Conservation (phyloP, 805 yeast genomes). For the Metschnikowia drakensbergensis region DNA sequence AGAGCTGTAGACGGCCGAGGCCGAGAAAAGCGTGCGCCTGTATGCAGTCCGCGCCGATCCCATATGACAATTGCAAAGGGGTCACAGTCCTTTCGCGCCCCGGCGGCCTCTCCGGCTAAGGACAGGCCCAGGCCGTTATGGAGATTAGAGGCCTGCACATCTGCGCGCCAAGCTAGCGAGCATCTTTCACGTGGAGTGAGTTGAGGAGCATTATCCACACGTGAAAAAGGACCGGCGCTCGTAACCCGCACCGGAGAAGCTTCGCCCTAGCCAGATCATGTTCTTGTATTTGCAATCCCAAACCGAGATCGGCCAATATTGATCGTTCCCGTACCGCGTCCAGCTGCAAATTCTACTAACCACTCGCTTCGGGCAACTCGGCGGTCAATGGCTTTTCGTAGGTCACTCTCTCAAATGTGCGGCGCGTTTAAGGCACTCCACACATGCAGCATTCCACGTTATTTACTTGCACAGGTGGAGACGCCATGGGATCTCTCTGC, state of each 20-base stretch:
- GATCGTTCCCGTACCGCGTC: too few species aligned
- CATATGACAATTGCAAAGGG: too few species aligned
- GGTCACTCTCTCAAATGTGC: background rate
- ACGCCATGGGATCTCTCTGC: background rate
- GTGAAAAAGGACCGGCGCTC: background rate
- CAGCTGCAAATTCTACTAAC: too few species aligned
- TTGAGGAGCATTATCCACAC: background rate
- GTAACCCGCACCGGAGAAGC: background rate
- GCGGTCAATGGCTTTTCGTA: too few species aligned
- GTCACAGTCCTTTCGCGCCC: too few species aligned
- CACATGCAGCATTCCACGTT: constrained; percentile 4
- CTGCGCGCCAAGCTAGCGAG: background rate
- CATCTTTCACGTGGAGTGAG: background rate
- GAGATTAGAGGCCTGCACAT: too few species aligned
- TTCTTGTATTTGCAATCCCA: background rate
- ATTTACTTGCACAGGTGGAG: background rate
- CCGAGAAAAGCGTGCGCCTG: background rate
- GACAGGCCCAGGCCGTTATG: too few species aligned
- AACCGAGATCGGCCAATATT: too few species aligned
- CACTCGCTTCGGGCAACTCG: too few species aligned
- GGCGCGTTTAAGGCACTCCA: constrained; percentile 3
- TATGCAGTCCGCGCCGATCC: background rate
- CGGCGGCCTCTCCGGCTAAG: too few species aligned
- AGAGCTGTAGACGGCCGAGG: background rate
- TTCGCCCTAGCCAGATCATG: background rate